These are phyloP conservation scores for Alternaria metachromatica DNA, from an alignment of 2,329 filamentous ascomycete species.

Conservation along the genomic window DNA sequence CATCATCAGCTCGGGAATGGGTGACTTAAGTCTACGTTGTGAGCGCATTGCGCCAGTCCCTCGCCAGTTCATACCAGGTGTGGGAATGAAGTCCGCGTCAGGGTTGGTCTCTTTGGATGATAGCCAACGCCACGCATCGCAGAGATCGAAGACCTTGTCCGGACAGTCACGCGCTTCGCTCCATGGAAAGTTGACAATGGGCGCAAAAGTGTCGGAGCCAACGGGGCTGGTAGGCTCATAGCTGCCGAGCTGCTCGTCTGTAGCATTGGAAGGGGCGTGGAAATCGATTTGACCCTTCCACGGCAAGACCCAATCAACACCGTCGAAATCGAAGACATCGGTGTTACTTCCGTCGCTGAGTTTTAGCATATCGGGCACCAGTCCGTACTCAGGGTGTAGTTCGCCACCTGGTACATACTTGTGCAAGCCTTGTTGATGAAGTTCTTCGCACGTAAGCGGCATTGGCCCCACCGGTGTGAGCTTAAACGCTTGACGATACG, in stretches of 20 bases:
- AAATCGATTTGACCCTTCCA: conserved; percentile 10
- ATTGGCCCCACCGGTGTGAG: conserved; percentile 26
- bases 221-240: background rate
- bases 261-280: background rate
- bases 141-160: background rate
- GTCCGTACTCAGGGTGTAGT: conserved; percentile 18
- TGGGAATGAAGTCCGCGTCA: background rate
- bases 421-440: conserved; percentile 20
- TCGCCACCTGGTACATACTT: conserved; percentile 25
- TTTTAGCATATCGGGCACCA: conserved; percentile 9
- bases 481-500: conserved; percentile 26
- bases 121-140: background rate
- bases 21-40: conserved; percentile 5
- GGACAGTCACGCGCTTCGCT: background rate
- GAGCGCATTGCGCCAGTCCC: background rate
- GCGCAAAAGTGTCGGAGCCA: background rate
- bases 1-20: conserved; percentile 22
- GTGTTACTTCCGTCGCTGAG: conserved; percentile 23
- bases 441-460: conserved; percentile 26
- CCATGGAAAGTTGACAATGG: background rate
- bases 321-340: conserved; percentile 26
- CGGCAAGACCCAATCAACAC: conserved; percentile 15
- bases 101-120: background rate
- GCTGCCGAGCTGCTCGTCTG: no score
- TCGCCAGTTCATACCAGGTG: background rate